Base-by-base conservation (phyloP, 257 asterid species). In the Plantago elongata region DNA sequence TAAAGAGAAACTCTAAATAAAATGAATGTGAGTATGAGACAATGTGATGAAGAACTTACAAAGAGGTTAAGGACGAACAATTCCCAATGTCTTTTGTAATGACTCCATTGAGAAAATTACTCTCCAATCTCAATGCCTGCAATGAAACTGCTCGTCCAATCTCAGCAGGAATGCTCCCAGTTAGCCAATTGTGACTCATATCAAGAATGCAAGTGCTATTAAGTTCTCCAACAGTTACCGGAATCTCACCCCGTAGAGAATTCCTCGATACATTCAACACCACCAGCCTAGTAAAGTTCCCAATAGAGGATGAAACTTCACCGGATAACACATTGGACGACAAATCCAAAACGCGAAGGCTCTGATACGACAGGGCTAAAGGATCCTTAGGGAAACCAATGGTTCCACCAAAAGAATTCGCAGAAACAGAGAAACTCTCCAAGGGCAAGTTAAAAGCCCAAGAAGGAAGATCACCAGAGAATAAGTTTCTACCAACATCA, bases 241-340 rank as follows among this genome's bases (percentile, higher is more conserved):
- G 93, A 62, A 87, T 71, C 1, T 65, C 16, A 48, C 97, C 96
- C 13, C 27, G 27, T 30, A 90, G 66, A 34, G 73, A 75, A 76
- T 90, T 90, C 57, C 80, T 43, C 5, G 97, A 85, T 45, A 84
- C 14, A 73, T 81, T 84, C 79, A 90, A 78, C 63, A 65, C 43
- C 72, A 72, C 78, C 83, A 90, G 70, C 55, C 79, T 64, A 63
- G 71, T 78, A 59, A 84, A 83, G 58, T 78, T 77, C 67, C 95
- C 88, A 65, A 87, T 65, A 57, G 59, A 64, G n/a, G 72, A 61
- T 0, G 88, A 79, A 66, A 90, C 65, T 58, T 49, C 88, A 62
- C 97, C 95, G 5, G 89, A 76, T 30, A 90, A 74, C 11, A 80
- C 73, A 70, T 90, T 90, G 52, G 83, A 79, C 27, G 97, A 90